Evolutionary conservation across 2,329 filamentous ascomycete species (phyloP).

Genomic region (Phialophora verrucosa): DNA sequence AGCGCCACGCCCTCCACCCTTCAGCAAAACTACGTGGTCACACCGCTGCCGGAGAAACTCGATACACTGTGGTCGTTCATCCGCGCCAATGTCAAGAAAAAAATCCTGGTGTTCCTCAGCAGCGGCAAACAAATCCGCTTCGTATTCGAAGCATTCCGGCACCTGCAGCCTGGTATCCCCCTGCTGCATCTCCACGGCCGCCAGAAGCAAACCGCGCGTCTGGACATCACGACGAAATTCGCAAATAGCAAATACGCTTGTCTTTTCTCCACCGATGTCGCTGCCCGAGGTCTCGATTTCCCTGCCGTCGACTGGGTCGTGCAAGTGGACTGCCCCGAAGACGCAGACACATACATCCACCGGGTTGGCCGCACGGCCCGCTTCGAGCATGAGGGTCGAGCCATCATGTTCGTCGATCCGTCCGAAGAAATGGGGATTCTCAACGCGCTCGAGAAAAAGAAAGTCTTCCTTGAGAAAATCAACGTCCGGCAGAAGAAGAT

Average conservation of each 20-base stretch:
- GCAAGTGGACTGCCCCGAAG: constrained; percentile 96
- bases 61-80: constrained; percentile 94
- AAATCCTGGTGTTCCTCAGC: constrained; percentile 93
- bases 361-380: constrained; percentile 93
- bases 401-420: constrained; percentile 89
- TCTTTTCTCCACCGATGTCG: constrained; percentile 93
- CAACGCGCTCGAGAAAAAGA: constrained; percentile 81
- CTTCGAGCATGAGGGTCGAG: constrained; percentile 84
- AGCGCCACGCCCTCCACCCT: constrained; percentile 81
- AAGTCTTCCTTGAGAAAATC: constrained; percentile 84
- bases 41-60: constrained; percentile 83
- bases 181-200: constrained; percentile 90
- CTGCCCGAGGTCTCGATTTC: constrained; percentile 92
- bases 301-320: constrained; percentile 98
- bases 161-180: constrained; percentile 91
- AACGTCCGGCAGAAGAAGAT: constrained; percentile 83
- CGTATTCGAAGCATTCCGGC: constrained; percentile 89
- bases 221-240: constrained; percentile 88
- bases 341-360: constrained; percentile 97
- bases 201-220: constrained; percentile 85
- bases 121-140: constrained; percentile 97
- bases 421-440: constrained; percentile 94
- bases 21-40: constrained; percentile 89
- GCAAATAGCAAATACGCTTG: constrained; percentile 80
- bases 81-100: constrained; percentile 85